Evolutionary conservation across 495 filamentous ascomycete genomes (phyloP).

Genomic region (Neurospora sp.): DNA sequence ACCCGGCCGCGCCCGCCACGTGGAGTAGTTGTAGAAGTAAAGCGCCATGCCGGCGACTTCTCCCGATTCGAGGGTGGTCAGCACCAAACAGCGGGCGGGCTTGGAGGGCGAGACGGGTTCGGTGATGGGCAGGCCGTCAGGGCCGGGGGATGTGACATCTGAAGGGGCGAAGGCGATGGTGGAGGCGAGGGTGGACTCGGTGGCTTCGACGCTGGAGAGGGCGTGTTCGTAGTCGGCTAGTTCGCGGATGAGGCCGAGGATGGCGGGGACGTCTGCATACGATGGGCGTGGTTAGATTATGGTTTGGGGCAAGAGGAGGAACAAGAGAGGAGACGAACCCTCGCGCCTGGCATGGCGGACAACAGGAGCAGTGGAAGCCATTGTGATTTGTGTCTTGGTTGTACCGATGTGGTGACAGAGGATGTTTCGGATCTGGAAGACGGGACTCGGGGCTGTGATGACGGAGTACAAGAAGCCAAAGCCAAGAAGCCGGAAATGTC

Average conservation of each 20-base stretch:
- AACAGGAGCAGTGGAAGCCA: slow-evolving; percentile 8
- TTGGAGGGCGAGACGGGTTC: slow-evolving; percentile 30
- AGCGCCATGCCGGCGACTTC: slow-evolving; percentile 45
- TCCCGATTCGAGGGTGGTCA: slow-evolving; percentile 26
- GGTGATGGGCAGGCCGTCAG: slow-evolving; percentile 24
- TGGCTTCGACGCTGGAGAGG: slow-evolving; percentile 62
- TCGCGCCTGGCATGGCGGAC: slow-evolving; percentile 27
- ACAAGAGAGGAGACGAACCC: slow-evolving; percentile 5
- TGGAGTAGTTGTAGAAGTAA: slow-evolving; percentile 55
- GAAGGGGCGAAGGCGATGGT: slow-evolving; percentile 86
- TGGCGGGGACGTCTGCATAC: slow-evolving; percentile 70
- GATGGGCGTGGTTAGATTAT: no score
- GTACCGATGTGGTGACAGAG: background rate
- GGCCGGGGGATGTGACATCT: slow-evolving; percentile 17
- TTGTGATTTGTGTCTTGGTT: background rate
- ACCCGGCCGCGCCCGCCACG: slow-evolving; percentile 77
- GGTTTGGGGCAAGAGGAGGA: background rate
- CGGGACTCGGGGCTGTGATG: background rate
- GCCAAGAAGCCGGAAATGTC: background rate
- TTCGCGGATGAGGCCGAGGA: slow-evolving; percentile 76
- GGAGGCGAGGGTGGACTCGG: slow-evolving; percentile 54
- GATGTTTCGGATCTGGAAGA: background rate
- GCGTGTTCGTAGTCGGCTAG: slow-evolving; percentile 80
- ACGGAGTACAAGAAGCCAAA: background rate
- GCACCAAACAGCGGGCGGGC: slow-evolving; percentile 38